Percentiles rank a stretch among this genome's conserved stretches.
Evolutionary conservation across 2,329 filamentous ascomycete species (phyloP).

Genomic region (Hypoxylon sp.): DNA sequence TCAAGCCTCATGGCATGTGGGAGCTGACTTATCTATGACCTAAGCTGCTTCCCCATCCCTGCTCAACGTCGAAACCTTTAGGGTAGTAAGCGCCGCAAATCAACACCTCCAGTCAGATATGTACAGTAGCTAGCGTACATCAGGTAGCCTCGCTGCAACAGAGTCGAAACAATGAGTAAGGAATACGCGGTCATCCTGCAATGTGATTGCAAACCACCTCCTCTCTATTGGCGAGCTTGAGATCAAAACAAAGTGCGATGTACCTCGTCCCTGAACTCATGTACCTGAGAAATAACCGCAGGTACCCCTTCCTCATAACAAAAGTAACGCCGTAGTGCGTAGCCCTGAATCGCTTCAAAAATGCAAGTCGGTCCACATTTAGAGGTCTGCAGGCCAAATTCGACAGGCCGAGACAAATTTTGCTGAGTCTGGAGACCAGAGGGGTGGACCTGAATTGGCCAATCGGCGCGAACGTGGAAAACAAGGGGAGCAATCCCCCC

Average conservation of each 20-base stretch:
- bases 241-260: not conserved
- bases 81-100: slow-evolving; percentile 30
- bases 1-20: slow-evolving; percentile 28
- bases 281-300: slow-evolving; percentile 39
- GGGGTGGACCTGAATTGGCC: slow-evolving; percentile 45
- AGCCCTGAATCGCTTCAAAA: slow-evolving; percentile 41
- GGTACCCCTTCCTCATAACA: slow-evolving; percentile 29
- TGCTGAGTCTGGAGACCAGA: slow-evolving; percentile 51
- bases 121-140: slow-evolving; percentile 6
- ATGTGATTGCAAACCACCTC: slow-evolving; percentile 14
- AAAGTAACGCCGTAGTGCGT: slow-evolving; percentile 35
- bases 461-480: slow-evolving; percentile 41
- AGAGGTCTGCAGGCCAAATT: slow-evolving; percentile 47
- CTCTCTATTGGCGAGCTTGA: not conserved
- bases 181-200: not conserved
- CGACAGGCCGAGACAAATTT: slow-evolving; percentile 48
- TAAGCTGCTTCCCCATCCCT: slow-evolving; percentile 29
- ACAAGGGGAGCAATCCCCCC: slow-evolving; percentile 28
- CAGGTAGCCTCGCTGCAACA: slow-evolving; percentile 22
- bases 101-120: slow-evolving; percentile 13
- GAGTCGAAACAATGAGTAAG: slow-evolving; percentile 2
- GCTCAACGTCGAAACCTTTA: slow-evolving; percentile 15
- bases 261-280: slow-evolving; percentile 24
- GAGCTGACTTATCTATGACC: slow-evolving; percentile 32
- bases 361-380: slow-evolving; percentile 44